These are phyloP conservation scores for Pneumocystis canis DNA, from an alignment of 1,139 yeast species.

Conservation along the genomic window DNA sequence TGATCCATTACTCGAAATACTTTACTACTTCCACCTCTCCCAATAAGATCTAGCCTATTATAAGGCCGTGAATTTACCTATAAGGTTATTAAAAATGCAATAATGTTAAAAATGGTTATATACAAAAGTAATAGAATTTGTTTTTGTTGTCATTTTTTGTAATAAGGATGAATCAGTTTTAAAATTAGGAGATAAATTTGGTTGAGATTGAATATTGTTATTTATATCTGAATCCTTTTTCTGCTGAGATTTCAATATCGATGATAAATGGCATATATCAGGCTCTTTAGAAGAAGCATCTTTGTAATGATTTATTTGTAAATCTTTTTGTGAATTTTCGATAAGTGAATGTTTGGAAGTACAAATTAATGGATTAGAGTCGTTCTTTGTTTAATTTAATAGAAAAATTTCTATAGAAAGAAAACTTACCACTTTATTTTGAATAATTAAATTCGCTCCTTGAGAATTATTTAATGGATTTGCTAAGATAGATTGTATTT, in stretches of 20 bases:
- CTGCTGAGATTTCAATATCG: background rate
- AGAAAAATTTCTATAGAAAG: background rate
- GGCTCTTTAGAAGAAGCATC: background rate
- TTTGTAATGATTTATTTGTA: background rate
- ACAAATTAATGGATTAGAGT: background rate
- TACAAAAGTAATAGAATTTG: background rate
- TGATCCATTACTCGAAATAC: conserved; percentile 66
- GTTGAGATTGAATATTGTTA: background rate
- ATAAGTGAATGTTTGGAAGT: background rate
- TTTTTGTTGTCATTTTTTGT: background rate
- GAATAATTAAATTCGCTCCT: background rate
- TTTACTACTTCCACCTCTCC: conserved; percentile 87
- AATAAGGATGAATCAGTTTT: background rate
- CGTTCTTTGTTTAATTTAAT: background rate
- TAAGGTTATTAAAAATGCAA: background rate
- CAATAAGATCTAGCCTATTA: conserved; percentile 64
- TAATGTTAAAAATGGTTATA: background rate
- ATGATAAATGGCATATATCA: background rate
- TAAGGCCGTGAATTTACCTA: conserved; percentile 29
- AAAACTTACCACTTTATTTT: background rate
- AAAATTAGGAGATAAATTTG: background rate
- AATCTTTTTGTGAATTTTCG: background rate
- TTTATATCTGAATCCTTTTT: background rate
- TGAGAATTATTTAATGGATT: background rate
- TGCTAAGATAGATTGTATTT: background rate